These are phyloP conservation scores for Tolypocladium ovalisporum DNA, from an alignment of 2,329 filamentous ascomycete species.

Conservation along the genomic window DNA sequence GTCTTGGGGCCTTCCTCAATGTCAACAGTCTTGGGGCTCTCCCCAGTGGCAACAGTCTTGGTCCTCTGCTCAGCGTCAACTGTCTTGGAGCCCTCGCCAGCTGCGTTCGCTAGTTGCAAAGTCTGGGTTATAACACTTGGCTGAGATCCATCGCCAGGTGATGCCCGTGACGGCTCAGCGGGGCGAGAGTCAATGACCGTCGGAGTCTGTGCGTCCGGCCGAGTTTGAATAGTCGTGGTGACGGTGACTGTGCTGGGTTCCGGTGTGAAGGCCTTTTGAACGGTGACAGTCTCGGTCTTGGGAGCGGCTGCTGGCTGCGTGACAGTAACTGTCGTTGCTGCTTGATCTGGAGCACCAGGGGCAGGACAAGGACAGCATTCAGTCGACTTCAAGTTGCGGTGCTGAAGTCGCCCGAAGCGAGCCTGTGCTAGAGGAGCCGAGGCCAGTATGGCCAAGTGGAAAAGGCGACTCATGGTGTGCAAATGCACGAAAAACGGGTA, in stretches of 20 bases:
- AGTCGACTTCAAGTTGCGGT: constrained; percentile 7
- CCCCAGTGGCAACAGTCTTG: too few relatives aligned
- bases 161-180: background rate
- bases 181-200: constrained; percentile 1
- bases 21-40: too few relatives aligned
- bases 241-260: constrained; percentile 7
- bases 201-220: constrained; percentile 3
- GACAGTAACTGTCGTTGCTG: constrained; percentile 15
- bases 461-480: constrained; percentile 13
- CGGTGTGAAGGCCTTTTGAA: constrained; percentile 9
- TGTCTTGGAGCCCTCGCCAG: too few relatives aligned
- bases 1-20: too few relatives aligned
- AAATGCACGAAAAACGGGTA: too few relatives aligned
- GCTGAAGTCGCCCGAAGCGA: constrained; percentile 9
- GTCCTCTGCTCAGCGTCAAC: too few relatives aligned
- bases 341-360: constrained; percentile 6
- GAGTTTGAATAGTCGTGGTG: constrained; percentile 3
- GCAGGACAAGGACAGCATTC: constrained; percentile 19
- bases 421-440: constrained; percentile 15
- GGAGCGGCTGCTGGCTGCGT: constrained; percentile 9
- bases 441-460: constrained; percentile 15
- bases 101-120: constrained; percentile 3
- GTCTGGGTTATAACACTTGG: constrained; percentile 10
- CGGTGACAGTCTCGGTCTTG: constrained; percentile 7
- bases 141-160: background rate